A percentile compares a stretch with the other conserved stretches of the same genome.
These are phyloP conservation scores for Fusarium setosum DNA, from an alignment of 2,329 filamentous ascomycete species.

Conservation along the genomic window DNA sequence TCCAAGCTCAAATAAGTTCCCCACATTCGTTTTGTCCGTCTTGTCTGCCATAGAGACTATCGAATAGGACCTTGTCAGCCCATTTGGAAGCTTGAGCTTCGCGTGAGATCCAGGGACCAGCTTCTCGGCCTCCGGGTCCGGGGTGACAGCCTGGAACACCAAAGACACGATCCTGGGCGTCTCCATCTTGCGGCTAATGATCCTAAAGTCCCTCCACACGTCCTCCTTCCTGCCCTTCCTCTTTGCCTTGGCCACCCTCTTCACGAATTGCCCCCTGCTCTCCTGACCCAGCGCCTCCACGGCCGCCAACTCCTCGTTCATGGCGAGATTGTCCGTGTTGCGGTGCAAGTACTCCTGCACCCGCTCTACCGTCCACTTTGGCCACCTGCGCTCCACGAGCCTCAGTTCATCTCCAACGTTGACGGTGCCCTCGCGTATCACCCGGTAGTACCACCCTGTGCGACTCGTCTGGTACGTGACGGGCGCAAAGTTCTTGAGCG, in stretches of 20 bases:
- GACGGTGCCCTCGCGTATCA: slow-evolving; percentile 66
- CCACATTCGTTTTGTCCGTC: slow-evolving; percentile 37
- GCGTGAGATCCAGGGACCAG: slow-evolving; percentile 63
- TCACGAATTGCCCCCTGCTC: slow-evolving; percentile 59
- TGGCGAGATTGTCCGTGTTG: slow-evolving; percentile 60
- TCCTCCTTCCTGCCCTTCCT: slow-evolving; percentile 37
- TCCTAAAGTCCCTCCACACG: slow-evolving; percentile 58
- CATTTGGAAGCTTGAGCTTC: slow-evolving; percentile 66
- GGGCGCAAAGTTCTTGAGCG: slow-evolving; percentile 70
- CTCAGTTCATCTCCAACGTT: slow-evolving; percentile 66
- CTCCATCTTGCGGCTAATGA: slow-evolving; percentile 62
- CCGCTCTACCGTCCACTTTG: slow-evolving; percentile 71
- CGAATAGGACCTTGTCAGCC: slow-evolving; percentile 69
- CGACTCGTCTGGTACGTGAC: slow-evolving; percentile 66
- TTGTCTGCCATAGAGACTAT: slow-evolving; percentile 53
- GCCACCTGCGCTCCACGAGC: slow-evolving; percentile 60
- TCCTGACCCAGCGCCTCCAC: slow-evolving; percentile 64
- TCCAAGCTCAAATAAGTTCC: slow-evolving; percentile 66
- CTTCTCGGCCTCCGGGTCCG: slow-evolving; percentile 49
- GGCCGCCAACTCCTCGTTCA: slow-evolving; percentile 63
- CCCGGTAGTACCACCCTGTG: slow-evolving; percentile 75
- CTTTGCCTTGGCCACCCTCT: slow-evolving; percentile 60
- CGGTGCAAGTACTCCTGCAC: slow-evolving; percentile 72
- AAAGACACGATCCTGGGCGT: slow-evolving; percentile 64
- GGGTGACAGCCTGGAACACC: slow-evolving; percentile 58